Conservation (phyloP, 2,329 filamentous ascomycete species). For the Penicillium sp. region DNA sequence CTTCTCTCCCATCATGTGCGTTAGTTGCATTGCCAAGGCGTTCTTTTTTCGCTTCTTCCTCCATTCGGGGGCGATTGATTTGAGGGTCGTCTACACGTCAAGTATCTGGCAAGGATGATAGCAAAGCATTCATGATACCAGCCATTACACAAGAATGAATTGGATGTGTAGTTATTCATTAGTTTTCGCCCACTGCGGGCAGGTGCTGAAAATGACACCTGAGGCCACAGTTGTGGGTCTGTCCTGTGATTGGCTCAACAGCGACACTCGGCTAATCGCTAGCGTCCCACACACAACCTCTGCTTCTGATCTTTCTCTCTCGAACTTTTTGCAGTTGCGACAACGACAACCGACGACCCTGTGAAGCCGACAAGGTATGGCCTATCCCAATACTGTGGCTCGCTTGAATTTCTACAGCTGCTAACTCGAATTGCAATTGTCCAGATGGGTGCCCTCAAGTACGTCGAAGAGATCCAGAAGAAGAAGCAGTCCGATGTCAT, state of each 20-base stretch:
- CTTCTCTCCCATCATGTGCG: no score
- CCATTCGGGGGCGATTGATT: no score
- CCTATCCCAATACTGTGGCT: constrained; percentile 4
- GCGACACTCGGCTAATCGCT: constrained; percentile 41
- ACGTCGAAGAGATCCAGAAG: constrained; percentile 99
- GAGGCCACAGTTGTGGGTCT: background rate
- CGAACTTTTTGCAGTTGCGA: constrained; percentile 39
- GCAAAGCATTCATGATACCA: no score
- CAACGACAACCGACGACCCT: constrained; percentile 45
- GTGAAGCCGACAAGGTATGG: constrained; percentile 47
- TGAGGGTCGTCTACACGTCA: no score
- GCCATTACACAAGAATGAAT: no score
- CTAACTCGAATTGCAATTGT: constrained; percentile 8
- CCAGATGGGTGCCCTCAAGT: constrained; percentile 99
- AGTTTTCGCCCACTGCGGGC: background rate
- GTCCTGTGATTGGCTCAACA: constrained; percentile 25
- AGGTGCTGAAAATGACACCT: constrained; percentile 1
- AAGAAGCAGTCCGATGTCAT: constrained; percentile 99
- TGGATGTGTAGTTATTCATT: no score
- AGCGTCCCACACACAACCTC: constrained; percentile 45
- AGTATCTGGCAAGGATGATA: no score
- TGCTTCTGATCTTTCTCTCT: constrained; percentile 31
- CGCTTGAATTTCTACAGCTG: background rate
- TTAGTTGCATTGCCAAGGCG: no score
- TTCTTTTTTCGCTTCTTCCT: no score